phyloP scores from a whole-genome alignment of 306 rosid species.

The Oemleria cerasiformis region DNA sequence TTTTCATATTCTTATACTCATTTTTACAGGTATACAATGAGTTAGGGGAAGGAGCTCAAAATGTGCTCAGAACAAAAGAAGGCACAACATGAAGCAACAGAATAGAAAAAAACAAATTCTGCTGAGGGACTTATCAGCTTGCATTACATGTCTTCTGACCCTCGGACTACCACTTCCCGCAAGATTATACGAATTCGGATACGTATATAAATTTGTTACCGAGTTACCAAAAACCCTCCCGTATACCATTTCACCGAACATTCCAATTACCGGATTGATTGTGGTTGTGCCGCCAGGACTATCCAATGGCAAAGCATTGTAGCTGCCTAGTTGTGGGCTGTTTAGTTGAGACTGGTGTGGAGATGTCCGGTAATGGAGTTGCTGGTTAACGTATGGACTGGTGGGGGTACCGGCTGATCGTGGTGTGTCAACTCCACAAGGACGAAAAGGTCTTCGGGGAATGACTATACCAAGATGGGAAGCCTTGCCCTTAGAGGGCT shows the following conservation, averaged over 20 bases:
- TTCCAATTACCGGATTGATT: conserved; percentile 47
- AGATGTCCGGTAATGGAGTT: conserved; percentile 33
- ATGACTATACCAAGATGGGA: conserved; percentile 38
- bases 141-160: conserved; percentile 61
- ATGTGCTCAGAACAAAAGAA: conserved; percentile 55
- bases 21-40: conserved; percentile 35
- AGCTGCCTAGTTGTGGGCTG: conserved; percentile 29
- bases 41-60: conserved; percentile 11
- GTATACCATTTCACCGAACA: conserved; percentile 63
- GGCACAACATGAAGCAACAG: conserved; percentile 66
- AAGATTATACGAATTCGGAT: conserved; percentile 58
- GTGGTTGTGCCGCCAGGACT: conserved; percentile 32
- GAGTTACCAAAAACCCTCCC: conserved; percentile 72
- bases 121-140: conserved; percentile 64
- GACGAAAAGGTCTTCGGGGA: conserved; percentile 64
- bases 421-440: conserved; percentile 33
- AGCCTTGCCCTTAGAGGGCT: conserved; percentile 41
- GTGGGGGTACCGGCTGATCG: conserved; percentile 23
- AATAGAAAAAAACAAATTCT: conserved; percentile 73
- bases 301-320: conserved; percentile 30
- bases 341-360: conserved; percentile 32
- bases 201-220: conserved; percentile 49
- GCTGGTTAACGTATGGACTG: conserved; percentile 31
- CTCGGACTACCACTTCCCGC: conserved; percentile 51
- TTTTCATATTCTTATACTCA: conserved; percentile 7